Base-by-base conservation (phyloP, 495 filamentous ascomycete genomes). In the Penicillium longicatenatum region DNA sequence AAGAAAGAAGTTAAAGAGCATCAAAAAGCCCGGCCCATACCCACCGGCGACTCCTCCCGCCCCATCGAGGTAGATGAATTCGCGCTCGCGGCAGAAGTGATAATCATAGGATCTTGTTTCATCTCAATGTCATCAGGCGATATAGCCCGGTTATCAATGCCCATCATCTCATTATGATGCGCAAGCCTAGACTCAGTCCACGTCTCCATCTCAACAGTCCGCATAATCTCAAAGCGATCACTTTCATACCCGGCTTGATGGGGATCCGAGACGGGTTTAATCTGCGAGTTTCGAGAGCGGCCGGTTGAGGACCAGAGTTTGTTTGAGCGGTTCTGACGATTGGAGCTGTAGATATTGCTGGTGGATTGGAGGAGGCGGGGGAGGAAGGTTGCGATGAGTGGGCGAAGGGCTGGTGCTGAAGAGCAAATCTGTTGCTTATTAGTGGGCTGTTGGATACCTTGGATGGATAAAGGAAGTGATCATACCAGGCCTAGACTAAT, bases 401-500 rank as follows among this genome's bases (percentile, higher is more conserved):
- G 80, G n/a, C 79, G 77, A 24, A 78, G 73, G 21, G 83, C 81
- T 1, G 81, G 82, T 14, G 80, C 75, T 12, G 81, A 84, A 52
- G 81, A 80, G 63, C 81, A 84, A 61, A 84, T 82, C 82, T 80
- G 45, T 8, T 11, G 14, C 21, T 39, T 2, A 8, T 47, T 14
- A 48, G 31, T 50, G 24, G 17, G 35, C 50, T 17, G 53, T 19
- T 7, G 4, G 12, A 7, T 6, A 26, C 26, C 7, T 26, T 2
- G 6, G 6, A 26, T 5, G 26, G 4, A 26, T 9, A 11, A 7
- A 3, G 37, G 31, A 24, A 59, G 57, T 51, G 21, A 39, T 21
- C 0, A 59, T 80, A 88, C 84, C 66, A 87, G 72, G 21, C 81
- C 85, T 26, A 88, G 58, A 57, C 82, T 81, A 16, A 88, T 78